A percentile compares a stretch with the other conserved stretches of the same genome.
phyloP scores from a whole-genome alignment of 2,329 filamentous ascomycete species.

The Botryotinia calthae region DNA sequence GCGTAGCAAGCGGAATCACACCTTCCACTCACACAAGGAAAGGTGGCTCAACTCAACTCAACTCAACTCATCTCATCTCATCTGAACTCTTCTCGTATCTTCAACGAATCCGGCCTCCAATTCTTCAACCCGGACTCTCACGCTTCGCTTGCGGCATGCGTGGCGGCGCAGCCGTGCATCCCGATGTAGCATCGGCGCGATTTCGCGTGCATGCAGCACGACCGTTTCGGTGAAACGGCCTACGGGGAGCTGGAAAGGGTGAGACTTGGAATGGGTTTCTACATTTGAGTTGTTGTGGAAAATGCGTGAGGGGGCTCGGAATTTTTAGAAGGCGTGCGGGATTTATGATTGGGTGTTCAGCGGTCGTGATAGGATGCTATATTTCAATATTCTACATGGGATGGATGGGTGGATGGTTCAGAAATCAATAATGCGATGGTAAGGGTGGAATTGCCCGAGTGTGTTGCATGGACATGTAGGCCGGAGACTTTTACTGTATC shows the following conservation, averaged over 20 bases:
- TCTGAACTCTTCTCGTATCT: neutral
- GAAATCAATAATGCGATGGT: neutral
- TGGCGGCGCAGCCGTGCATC: neutral
- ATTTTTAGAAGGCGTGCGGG: neutral
- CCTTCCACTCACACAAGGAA: no score
- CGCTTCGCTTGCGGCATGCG: neutral
- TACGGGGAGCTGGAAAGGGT: neutral
- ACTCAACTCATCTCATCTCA: no score
- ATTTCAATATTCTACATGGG: neutral
- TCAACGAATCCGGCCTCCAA: conserved; percentile 10
- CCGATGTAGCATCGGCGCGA: neutral
- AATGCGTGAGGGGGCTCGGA: neutral
- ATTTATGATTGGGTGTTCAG: neutral
- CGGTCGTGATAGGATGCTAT: neutral
- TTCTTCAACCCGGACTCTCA: neutral
- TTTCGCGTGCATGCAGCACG: neutral
- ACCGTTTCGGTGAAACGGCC: conserved; percentile 17
- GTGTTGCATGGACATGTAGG: neutral
- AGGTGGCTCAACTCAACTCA: no score
- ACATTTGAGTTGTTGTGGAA: neutral
- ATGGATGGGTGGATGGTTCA: neutral
- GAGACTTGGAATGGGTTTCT: neutral
- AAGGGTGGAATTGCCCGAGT: neutral
- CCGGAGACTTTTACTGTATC: neutral
- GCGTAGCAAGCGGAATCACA: no score